phyloP scores from a whole-genome alignment of 2,329 filamentous ascomycete species.

The Penicillium sp. region DNA sequence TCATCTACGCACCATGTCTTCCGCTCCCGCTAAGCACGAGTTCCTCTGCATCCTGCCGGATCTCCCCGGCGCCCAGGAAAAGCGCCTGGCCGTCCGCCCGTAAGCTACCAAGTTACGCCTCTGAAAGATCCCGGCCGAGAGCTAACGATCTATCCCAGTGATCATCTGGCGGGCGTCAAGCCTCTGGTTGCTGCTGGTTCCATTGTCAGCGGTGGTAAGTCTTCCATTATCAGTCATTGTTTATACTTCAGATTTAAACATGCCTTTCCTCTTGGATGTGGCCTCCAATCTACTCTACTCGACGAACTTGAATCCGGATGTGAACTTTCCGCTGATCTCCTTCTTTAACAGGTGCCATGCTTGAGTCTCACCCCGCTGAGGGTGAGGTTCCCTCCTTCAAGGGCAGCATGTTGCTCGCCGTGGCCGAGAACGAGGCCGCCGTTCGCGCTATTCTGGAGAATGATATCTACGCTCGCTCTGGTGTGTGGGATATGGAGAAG shows the following conservation, averaged over 20 bases:
- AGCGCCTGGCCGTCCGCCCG: conserved; percentile 56
- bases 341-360: conserved; percentile 58
- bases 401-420: conserved; percentile 69
- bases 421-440: conserved; percentile 69
- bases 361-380: conserved; percentile 66
- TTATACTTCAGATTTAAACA: neutral
- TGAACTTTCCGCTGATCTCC: neutral
- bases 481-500: conserved; percentile 80
- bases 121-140: neutral
- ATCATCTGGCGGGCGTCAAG: conserved; percentile 60
- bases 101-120: conserved; percentile 21
- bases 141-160: conserved; percentile 27
- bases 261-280: neutral
- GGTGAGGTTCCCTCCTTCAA: conserved; percentile 65
- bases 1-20: conserved; percentile 23
- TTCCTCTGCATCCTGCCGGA: conserved; percentile 72
- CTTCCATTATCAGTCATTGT: neutral
- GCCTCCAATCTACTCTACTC: neutral
- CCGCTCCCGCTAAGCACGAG: conserved; percentile 51
- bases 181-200: conserved; percentile 55
- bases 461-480: conserved; percentile 70
- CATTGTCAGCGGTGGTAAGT: conserved; percentile 65
- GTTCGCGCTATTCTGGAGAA: conserved; percentile 64
- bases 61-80: conserved; percentile 59
- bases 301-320: neutral